Evolutionary conservation across 352 stramenopile genomes (phyloP), one percentile per base, ranked within the genome.

Genomic region (Phytophthora capsici): DNA sequence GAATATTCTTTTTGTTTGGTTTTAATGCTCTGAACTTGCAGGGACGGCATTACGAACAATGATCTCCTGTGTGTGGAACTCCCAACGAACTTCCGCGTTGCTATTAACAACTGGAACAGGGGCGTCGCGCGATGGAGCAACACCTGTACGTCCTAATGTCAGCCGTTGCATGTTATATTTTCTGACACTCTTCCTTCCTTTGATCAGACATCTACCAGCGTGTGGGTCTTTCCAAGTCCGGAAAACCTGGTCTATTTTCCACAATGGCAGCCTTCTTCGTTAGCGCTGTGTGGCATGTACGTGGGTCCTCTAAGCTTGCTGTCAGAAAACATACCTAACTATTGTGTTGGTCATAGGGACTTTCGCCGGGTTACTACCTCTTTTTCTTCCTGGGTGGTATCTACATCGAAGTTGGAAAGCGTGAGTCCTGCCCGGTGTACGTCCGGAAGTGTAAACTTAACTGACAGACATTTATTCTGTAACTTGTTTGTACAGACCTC

Each of bases 21-120:
- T 22, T 28, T 5, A 16, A 32, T 49, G 28, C 28, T 34, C 14
- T 34, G 28, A 34, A 34, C 28, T 13, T 13, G 28, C 9, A 93
- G 84, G 87, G 84, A 94, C 62, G 88, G 88, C 14, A 91, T 95
- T 66, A 94, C 79, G 17, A 95, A 94, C 73, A 94, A 94, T 56
- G 81, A 94, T 57, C 78, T 95, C 37, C 60, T 95, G 4, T 92
- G 82, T 36, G 88, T 95, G 8, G 88, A 95, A 57, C n/a, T 93
- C 2, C 88, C 88, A n/a, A 85, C 79, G n/a, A 95, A 90, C 63
- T 76, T 95, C 51, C 88, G 88, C 43, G 86, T 93, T 17, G 86
- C 82, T 20, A 94, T 94, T 61, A 95, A 95, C 75, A 93, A 91
- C 72, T 95, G 88, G 88, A 95, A 95, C 71, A 95, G 89, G 44